Conservation (phyloP, 2,329 filamentous ascomycete genomes). For the Zalaria obscura region DNA sequence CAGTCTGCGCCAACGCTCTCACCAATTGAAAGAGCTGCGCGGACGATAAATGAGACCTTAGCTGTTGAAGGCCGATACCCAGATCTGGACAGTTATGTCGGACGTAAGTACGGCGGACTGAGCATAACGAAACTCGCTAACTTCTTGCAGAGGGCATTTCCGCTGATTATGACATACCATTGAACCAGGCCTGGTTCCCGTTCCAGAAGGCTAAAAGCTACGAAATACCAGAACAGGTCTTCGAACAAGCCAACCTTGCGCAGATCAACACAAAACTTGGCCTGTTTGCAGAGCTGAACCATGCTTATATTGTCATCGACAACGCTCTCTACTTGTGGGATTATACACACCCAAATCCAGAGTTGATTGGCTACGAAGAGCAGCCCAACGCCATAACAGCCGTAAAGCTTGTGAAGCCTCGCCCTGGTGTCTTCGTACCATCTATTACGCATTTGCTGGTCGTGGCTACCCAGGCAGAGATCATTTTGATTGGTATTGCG, state of each 20-base stretch:
- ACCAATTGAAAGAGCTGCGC: conserved; percentile 66
- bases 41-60: conserved; percentile 68
- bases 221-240: conserved; percentile 79
- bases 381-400: conserved; percentile 76
- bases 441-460: conserved; percentile 80
- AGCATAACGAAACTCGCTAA: conserved; percentile 28
- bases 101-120: conserved; percentile 18
- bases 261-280: conserved; percentile 89
- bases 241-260: conserved; percentile 80
- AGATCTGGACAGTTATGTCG: conserved; percentile 77
- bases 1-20: conserved; percentile 26
- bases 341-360: conserved; percentile 82
- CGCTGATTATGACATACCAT: conserved; percentile 75
- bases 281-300: conserved; percentile 83
- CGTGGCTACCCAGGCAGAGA: conserved; percentile 72
- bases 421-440: conserved; percentile 72
- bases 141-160: conserved; percentile 53
- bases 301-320: conserved; percentile 92
- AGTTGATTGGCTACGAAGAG: conserved; percentile 85
- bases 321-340: conserved; percentile 96
- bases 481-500: conserved; percentile 75
- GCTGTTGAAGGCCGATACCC: conserved; percentile 68
- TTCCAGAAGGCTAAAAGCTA: conserved; percentile 81
- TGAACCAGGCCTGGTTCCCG: conserved; percentile 59
- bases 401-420: conserved; percentile 77